Evolutionary conservation across 2,329 filamentous ascomycete species (phyloP).

Genomic region (Venturia oleaginea): DNA sequence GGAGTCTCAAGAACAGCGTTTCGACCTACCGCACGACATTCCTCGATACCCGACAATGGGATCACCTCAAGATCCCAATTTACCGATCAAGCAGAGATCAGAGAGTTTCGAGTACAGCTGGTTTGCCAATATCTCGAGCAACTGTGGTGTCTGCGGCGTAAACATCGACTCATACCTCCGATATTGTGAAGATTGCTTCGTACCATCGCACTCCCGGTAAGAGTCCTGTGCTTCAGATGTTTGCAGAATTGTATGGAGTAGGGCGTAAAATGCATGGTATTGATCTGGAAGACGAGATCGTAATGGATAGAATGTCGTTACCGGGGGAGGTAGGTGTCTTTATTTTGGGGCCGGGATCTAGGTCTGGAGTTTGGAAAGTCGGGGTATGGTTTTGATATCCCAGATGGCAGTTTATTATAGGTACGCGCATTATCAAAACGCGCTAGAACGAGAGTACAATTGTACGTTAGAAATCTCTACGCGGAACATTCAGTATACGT

Average conservation of each 20-base stretch:
- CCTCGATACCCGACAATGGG: neutral
- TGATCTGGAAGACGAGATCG: neutral
- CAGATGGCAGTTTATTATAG: slow-evolving; percentile 1
- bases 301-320: neutral
- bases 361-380: neutral
- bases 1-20: slow-evolving; percentile 3
- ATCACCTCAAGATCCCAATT: neutral
- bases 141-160: neutral
- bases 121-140: neutral
- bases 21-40: neutral
- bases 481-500: neutral
- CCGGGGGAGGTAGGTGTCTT: neutral
- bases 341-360: neutral
- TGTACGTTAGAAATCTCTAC: neutral
- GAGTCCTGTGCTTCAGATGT: no score
- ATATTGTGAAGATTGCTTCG: neutral
- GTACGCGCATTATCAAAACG: neutral
- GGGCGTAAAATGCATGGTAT: neutral
- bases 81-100: slow-evolving; percentile 1
- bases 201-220: neutral
- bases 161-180: neutral
- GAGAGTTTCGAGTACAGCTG: slow-evolving; percentile 3
- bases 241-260: neutral
- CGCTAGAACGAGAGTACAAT: neutral
- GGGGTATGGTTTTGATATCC: neutral